These are phyloP conservation scores for Plasmodium billcollinsi DNA, from an alignment of 169 alveolate species.

Conservation along the genomic window DNA sequence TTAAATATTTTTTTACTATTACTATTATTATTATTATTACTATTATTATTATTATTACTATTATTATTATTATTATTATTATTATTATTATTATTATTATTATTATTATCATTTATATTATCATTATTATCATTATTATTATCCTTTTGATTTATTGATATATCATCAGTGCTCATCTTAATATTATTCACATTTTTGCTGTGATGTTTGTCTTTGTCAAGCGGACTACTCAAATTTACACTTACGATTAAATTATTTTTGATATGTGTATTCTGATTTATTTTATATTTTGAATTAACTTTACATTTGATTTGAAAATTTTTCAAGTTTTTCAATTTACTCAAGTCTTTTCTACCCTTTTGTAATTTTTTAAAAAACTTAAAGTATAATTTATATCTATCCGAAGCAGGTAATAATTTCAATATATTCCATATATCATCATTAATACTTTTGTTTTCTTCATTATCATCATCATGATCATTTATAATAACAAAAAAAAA, in stretches of 20 bases:
- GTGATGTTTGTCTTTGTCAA: not conserved
- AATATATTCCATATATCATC: conserved; percentile 38
- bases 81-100: not conserved
- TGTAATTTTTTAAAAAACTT: conserved; percentile 30
- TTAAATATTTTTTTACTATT: no score
- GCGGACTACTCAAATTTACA: not conserved
- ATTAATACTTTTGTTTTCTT: not conserved
- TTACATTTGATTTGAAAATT: not conserved
- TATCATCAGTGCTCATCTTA: no score
- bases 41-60: not conserved
- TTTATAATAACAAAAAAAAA: conserved; percentile 24
- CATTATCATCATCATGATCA: conserved; percentile 9
- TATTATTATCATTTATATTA: no score
- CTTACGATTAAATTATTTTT: no score
- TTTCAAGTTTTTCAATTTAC: not conserved
- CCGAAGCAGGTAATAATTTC: conserved; percentile 26
- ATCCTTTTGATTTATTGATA: not conserved
- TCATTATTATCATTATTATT: no score
- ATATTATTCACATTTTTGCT: not conserved
- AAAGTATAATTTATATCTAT: conserved; percentile 35
- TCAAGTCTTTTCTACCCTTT: conserved; percentile 14
- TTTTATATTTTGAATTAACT: not conserved
- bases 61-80: not conserved
- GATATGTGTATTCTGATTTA: not conserved
- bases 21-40: not conserved